Conservation (phyloP, 768 basidiomycete genomes). For the Mycena rosella region DNA sequence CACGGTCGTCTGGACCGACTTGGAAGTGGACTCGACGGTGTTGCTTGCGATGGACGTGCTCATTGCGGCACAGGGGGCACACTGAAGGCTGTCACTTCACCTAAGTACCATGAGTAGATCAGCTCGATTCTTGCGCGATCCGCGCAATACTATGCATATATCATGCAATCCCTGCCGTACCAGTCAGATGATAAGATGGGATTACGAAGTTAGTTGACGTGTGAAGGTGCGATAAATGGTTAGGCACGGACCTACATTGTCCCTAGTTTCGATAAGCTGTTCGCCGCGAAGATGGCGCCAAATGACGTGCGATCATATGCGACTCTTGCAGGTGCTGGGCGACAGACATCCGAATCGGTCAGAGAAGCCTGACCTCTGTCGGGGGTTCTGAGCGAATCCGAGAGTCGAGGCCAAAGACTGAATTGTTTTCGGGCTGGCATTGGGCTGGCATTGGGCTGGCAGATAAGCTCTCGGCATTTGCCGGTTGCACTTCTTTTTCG, state of each 20-base stretch:
- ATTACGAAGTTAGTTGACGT: neutral
- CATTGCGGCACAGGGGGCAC: neutral
- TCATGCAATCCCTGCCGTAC: conserved; percentile 24
- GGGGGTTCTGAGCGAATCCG: too few relatives aligned
- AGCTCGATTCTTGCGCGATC: conserved; percentile 22
- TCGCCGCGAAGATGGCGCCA: conserved; percentile 17
- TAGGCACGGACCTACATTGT: neutral
- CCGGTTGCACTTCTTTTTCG: too few relatives aligned
- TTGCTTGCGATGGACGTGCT: conserved; percentile 9
- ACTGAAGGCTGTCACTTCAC: neutral
- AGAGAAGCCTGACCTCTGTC: too few relatives aligned
- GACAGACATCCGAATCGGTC: too few relatives aligned
- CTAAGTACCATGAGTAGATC: conserved; percentile 14
- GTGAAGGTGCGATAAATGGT: neutral
- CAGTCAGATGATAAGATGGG: neutral
- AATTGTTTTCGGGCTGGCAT: too few relatives aligned
- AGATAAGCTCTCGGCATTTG: too few relatives aligned
- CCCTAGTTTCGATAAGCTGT: neutral
- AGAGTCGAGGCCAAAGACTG: too few relatives aligned
- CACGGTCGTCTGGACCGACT: neutral
- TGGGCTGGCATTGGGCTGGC: too few relatives aligned
- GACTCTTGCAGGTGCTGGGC: too few relatives aligned
- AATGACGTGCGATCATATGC: conserved; percentile 6
- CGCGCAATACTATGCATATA: conserved; percentile 25
- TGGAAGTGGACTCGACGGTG: neutral